Evolutionary conservation across 2,329 filamentous ascomycete genomes (phyloP).

Genomic region (Cercospora sp.): DNA sequence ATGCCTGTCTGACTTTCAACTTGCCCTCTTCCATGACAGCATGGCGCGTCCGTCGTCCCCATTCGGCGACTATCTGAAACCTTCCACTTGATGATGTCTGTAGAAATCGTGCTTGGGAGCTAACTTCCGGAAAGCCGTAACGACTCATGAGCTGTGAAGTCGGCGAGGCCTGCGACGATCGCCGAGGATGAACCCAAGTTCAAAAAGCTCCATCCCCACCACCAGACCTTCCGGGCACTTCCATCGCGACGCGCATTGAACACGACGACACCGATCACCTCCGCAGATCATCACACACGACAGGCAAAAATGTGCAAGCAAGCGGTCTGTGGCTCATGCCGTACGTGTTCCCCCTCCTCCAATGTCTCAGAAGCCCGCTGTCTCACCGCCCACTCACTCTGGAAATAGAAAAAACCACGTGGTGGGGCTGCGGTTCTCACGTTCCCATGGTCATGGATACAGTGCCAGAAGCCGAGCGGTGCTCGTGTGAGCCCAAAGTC

Average conservation of each 20-base stretch:
- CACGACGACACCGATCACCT: slow-evolving; percentile 2
- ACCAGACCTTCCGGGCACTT: background rate
- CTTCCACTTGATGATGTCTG: background rate
- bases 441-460: slow-evolving; percentile 55
- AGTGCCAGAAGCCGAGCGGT: slow-evolving; percentile 61
- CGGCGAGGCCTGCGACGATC: background rate
- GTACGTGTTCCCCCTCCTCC: background rate
- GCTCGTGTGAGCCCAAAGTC: slow-evolving; percentile 64
- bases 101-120: background rate
- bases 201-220: background rate
- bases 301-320: slow-evolving; percentile 61
- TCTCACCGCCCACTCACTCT: background rate
- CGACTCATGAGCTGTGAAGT: slow-evolving; percentile 2
- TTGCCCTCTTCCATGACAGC: background rate
- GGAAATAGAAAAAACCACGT: slow-evolving; percentile 36
- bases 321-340: slow-evolving; percentile 61
- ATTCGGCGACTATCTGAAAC: background rate
- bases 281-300: background rate
- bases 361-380: background rate
- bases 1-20: background rate
- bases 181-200: background rate
- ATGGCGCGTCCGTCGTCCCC: background rate
- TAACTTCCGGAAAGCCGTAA: background rate
- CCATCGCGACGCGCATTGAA: background rate
- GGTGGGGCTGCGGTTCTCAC: slow-evolving; percentile 39